Base-by-base conservation (phyloP, 2,329 filamentous ascomycete genomes). In the Fusarium acutatum region DNA sequence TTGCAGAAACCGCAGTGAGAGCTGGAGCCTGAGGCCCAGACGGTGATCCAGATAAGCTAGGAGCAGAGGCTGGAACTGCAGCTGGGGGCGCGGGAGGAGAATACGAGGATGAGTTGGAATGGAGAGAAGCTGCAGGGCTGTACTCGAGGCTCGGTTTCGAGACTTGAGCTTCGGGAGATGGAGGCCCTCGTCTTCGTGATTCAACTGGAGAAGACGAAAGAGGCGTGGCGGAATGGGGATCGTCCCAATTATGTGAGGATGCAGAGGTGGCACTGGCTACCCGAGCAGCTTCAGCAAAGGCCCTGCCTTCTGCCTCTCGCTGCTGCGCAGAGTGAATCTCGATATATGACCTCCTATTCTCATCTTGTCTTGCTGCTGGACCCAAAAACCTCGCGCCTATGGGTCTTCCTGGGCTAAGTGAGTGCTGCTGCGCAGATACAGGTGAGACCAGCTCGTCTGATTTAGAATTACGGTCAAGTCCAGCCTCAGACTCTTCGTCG, bases 271-370 rank as follows among this genome's bases (percentile, higher is more conserved):
- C 79, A 64, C 79, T 83, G 68, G 79, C 80, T 50, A 75, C 79
- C 41, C 75, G 80, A 60, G 76, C 80, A 53, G 88, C 88, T 66
- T 88, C 84, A 13, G 88, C 85, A 70, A 92, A 86, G 13, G 88
- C 89, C 75, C 85, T 84, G 6, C 88, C 90, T 78, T 92, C 90
- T 10, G 87, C 89, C 74, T 87, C 82, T 41, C 89, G 86, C 86
- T 91, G 90, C 77, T 91, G 84, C 8, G 88, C 88, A 76, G 86
- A 88, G 72, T 88, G 88, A 24, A 84, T 84, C 78, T 88, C 88
- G 63, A 91, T 89, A 73, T 88, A 89, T 0, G 88, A 90, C 65
- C 84, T 86, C 57, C 88, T 84, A 49, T 86, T 86, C 32, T 90
- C 88, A 69, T 90, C 86, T 35, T 84, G 84, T 17, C 79, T 76